Evolutionary conservation across 2,329 filamentous ascomycete species (phyloP).

Genomic region (Pezizomycotina sp.): DNA sequence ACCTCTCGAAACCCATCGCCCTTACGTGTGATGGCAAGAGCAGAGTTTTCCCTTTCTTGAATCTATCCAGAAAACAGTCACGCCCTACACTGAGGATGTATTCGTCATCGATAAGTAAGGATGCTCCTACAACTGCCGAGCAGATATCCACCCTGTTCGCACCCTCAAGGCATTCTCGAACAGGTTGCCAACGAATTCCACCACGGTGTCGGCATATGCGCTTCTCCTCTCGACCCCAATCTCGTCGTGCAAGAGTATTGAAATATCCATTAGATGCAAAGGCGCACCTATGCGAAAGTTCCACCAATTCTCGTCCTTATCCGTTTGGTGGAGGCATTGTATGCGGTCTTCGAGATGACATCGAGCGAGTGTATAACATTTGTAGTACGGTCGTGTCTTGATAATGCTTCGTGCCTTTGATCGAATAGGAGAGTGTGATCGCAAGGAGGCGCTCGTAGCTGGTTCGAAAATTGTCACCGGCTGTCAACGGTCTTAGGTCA

Average conservation of each 20-base stretch:
- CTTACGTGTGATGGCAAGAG: conserved; percentile 11
- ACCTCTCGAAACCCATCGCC: conserved; percentile 19
- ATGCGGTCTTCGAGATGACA: conserved; percentile 13
- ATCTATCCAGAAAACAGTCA: conserved; percentile 11
- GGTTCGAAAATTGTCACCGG: no score
- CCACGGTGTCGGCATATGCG: conserved; percentile 13
- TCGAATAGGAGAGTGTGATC: conserved; percentile 18
- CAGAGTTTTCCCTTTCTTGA: conserved; percentile 13
- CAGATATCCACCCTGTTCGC: conserved; percentile 18
- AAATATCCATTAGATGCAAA: conserved; percentile 17
- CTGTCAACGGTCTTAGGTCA: no score
- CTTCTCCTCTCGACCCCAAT: conserved; percentile 12
- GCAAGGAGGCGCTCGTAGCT: no score
- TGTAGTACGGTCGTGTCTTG: conserved; percentile 17
- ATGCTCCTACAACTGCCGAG: conserved; percentile 14
- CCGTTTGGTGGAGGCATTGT: conserved; percentile 11
- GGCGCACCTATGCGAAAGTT: conserved; percentile 19
- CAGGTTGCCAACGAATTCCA: no score
- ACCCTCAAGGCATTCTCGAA: conserved; percentile 13
- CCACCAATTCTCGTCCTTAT: conserved; percentile 19
- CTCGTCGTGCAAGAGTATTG: conserved; percentile 19
- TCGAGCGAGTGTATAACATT: conserved; percentile 16
- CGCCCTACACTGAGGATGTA: conserved; percentile 10
- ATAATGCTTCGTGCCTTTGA: conserved; percentile 13
- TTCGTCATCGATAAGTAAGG: conserved; percentile 14